Evolutionary conservation across 176 grass and related monocot species (phyloP), one percentile per base, ranked within the genome.

Genomic region (Luzula sylvatica): DNA sequence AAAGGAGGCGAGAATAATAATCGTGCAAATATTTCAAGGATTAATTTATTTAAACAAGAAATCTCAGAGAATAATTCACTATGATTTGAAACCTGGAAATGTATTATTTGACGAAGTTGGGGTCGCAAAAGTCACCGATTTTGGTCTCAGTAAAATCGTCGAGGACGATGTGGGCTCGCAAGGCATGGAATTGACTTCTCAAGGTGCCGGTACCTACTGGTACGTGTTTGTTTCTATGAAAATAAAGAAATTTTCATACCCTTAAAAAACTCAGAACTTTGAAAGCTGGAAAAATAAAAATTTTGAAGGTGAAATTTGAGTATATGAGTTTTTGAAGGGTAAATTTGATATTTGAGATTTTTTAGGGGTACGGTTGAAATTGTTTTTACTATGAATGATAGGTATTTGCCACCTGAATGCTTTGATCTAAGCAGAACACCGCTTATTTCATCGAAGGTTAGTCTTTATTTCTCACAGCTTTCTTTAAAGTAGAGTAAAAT

Each of bases 71-170:
- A 87, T 98, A 52, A 98, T 98, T 46, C 92, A 98, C 72, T 98
- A 98, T 44, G 92, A 98, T 76, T 70, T 98, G 23, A 98, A 98
- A 42, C 92, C 92, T 50, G 86, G 92, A 66, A 98, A 98, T 61
- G 92, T 98, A 67, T 75, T 98, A 42, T 98, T 98, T 9, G 92
- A 98, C 62, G 92, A 90, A 42, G 68, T 98, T 67, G 86, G 92
- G 58, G 81, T 87, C 41, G 65, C 86, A 65, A 98, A 98, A 80
- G 86, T 98, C 40, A 98, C 92, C 30, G 92, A 98, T 75, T 98
- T 98, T 80, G 92, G 92, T 38, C 86, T 98, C 45, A 98, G 92
- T 79, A 98, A 98, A 72, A 98, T 98, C 66, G 92, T 98, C 55
- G 92, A 98, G 57, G 65, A 98, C 77, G 92, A 98, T 78, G 93